These are phyloP conservation scores for Penicillium cataractarum DNA, from an alignment of 495 filamentous ascomycete species.

Conservation along the genomic window DNA sequence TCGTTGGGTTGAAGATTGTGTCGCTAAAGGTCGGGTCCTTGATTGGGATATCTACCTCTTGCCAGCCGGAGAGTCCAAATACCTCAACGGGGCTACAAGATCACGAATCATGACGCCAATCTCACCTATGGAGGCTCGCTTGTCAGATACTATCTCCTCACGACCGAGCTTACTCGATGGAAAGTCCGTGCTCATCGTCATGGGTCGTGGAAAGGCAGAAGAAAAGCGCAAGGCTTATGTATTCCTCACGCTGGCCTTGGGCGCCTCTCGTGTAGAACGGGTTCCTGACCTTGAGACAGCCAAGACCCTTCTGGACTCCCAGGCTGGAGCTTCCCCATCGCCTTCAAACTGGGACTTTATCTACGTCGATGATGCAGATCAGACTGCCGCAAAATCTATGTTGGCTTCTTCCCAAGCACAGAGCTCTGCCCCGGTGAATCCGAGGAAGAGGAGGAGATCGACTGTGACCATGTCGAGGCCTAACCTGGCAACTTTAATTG, in stretches of 20 bases:
- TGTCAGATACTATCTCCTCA: slow-evolving; percentile 58
- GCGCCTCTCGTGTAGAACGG: slow-evolving; percentile 65
- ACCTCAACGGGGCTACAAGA: slow-evolving; percentile 75
- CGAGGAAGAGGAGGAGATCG: slow-evolving; percentile 55
- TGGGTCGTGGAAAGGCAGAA: slow-evolving; percentile 66
- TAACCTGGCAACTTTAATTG: slow-evolving; percentile 6
- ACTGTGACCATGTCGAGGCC: slow-evolving; percentile 47
- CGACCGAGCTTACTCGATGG: slow-evolving; percentile 66
- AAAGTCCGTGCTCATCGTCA: slow-evolving; percentile 74
- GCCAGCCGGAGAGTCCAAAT: slow-evolving; percentile 77
- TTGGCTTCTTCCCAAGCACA: slow-evolving; percentile 29
- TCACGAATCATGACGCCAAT: slow-evolving; percentile 69
- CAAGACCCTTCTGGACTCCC: slow-evolving; percentile 54
- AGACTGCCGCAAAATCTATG: slow-evolving; percentile 48
- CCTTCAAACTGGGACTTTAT: slow-evolving; percentile 72
- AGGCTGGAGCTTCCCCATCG: slow-evolving; percentile 35
- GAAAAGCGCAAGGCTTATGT: slow-evolving; percentile 63
- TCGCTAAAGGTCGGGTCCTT: slow-evolving; percentile 59
- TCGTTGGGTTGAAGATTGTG: slow-evolving; percentile 79
- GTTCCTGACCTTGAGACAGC: slow-evolving; percentile 66
- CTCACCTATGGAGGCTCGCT: slow-evolving; percentile 55
- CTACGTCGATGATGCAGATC: slow-evolving; percentile 70
- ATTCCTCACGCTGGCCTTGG: slow-evolving; percentile 79
- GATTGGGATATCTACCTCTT: slow-evolving; percentile 84
- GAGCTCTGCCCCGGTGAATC: slow-evolving; percentile 17